phyloP scores from a whole-genome alignment of 2,329 filamentous ascomycete genomes.

The Laburnicola sp. region DNA sequence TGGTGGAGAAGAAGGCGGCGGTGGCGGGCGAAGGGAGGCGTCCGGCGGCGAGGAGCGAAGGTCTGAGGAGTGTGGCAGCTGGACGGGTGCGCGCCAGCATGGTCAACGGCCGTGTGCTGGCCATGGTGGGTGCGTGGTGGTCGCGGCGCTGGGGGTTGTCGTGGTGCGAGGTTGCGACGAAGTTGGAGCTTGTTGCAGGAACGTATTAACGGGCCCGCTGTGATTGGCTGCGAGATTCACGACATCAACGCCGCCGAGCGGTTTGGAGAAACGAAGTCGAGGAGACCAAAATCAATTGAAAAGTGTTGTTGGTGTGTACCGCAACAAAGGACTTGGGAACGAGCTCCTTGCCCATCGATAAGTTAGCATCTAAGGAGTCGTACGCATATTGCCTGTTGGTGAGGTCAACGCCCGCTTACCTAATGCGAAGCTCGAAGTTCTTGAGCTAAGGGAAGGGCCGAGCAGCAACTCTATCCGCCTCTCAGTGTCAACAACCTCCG shows the following conservation, averaged over 20 bases:
- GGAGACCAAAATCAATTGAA: constrained; percentile 2
- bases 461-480: constrained; percentile 32
- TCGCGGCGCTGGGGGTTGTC: constrained; percentile 29
- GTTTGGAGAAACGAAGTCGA: constrained; percentile 12
- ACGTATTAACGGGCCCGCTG: constrained; percentile 24
- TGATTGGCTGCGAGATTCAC: constrained; percentile 36
- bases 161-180: constrained; percentile 26
- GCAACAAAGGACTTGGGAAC: neutral
- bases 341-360: no score
- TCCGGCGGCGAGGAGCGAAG: constrained; percentile 34
- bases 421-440: neutral
- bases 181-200: constrained; percentile 28
- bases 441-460: constrained; percentile 10
- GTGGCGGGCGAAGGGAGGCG: constrained; percentile 50
- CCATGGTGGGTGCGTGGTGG: constrained; percentile 47
- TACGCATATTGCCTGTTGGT: neutral
- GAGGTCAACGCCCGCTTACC: constrained; percentile 4
- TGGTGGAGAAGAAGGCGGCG: constrained; percentile 65
- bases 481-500: constrained; percentile 26
- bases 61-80: constrained; percentile 43
- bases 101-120: constrained; percentile 52
- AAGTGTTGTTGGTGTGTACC: neutral
- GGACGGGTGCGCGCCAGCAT: constrained; percentile 53
- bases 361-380: neutral
- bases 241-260: constrained; percentile 24